phyloP scores from a whole-genome alignment of 305 asterid species.

The Solanum chacoense region DNA sequence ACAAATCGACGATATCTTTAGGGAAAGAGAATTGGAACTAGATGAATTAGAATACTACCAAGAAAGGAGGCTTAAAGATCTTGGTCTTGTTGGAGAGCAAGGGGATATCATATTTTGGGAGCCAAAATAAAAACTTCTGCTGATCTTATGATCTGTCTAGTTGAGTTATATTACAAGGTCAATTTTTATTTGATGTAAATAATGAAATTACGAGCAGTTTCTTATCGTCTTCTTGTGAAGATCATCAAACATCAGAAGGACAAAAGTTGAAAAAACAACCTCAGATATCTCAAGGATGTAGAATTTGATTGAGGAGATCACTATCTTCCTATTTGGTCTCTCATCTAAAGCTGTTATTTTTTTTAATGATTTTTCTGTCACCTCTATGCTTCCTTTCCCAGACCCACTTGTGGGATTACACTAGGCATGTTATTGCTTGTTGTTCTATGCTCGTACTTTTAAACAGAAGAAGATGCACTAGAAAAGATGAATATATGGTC shows the following conservation, averaged over 20 bases:
- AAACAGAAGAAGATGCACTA: background rate
- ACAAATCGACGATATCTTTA: slow-evolving; percentile 59
- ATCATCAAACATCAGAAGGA: background rate
- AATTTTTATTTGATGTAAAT: background rate
- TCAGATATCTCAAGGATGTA: background rate
- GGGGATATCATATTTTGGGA: slow-evolving; percentile 98
- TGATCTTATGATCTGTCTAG: background rate
- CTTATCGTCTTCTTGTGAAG: background rate
- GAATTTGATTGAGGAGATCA: background rate
- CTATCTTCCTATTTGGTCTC: background rate
- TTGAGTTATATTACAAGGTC: background rate
- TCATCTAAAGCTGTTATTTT: background rate
- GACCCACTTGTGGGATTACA: background rate
- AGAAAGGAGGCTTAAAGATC: slow-evolving; percentile 90
- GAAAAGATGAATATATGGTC: background rate
- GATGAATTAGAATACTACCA: slow-evolving; percentile 84
- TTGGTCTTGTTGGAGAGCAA: slow-evolving; percentile 94
- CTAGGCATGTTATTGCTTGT: background rate
- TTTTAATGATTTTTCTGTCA: background rate
- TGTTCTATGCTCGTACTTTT: background rate
- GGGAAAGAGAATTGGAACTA: slow-evolving; percentile 62
- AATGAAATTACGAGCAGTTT: background rate
- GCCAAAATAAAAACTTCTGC: slow-evolving; percentile 24
- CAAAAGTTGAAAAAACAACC: background rate
- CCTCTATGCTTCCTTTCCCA: background rate